These are phyloP conservation scores for Malus hybrid DNA, from an alignment of 331 rosid genomes.

Conservation along the genomic window DNA sequence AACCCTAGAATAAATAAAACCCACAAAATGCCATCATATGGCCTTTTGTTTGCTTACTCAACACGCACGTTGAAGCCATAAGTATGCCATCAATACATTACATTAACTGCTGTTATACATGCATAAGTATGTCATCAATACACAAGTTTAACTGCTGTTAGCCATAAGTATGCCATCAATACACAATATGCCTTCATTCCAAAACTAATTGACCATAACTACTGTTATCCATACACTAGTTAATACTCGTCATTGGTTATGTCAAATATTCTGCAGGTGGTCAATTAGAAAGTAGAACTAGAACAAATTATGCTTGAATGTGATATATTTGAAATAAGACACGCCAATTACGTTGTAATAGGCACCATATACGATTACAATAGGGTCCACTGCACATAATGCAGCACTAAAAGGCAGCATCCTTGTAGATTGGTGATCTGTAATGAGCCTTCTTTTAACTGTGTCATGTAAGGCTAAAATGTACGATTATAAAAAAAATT, in stretches of 20 bases:
- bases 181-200: no score
- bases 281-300: slow-evolving; percentile 16
- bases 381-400: slow-evolving; percentile 42
- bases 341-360: slow-evolving; percentile 20
- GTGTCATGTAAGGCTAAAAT: background rate
- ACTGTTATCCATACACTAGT: background rate
- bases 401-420: no score
- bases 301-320: slow-evolving; percentile 33
- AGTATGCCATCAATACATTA: no score
- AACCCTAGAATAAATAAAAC: no score
- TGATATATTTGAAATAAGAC: slow-evolving; percentile 28
- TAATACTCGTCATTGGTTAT: background rate
- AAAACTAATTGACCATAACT: background rate
- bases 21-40: no score
- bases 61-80: no score
- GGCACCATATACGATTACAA: slow-evolving; percentile 8
- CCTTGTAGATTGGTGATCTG: slow-evolving; percentile 19
- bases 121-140: no score
- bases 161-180: no score
- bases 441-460: background rate
- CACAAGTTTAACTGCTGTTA: no score
- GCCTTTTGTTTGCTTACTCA: no score
- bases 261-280: background rate
- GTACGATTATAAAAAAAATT: no score
- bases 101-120: no score